Conservation (phyloP, 441 rosid genomes). For the Gossypium armourianum region DNA sequence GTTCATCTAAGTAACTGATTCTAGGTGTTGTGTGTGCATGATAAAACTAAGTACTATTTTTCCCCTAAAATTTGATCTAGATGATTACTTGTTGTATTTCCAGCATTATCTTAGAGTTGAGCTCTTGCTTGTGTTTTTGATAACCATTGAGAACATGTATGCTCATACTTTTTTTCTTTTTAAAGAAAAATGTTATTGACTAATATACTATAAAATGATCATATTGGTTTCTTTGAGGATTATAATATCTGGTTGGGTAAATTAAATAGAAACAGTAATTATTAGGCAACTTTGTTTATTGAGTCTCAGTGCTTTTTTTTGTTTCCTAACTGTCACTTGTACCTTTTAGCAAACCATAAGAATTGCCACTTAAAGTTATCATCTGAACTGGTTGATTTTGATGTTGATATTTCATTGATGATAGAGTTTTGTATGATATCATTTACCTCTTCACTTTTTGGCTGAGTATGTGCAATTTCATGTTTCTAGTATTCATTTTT, state of each 20-base stretch:
- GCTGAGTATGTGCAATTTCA: background rate
- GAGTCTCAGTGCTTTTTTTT: background rate
- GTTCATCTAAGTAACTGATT: background rate
- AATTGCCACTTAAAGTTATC: background rate
- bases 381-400: background rate
- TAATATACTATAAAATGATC: background rate
- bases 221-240: background rate
- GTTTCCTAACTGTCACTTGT: background rate
- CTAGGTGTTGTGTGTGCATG: background rate
- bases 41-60: background rate
- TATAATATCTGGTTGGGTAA: background rate
- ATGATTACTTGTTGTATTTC: background rate
- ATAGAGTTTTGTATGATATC: background rate
- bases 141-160: background rate
- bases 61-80: background rate
- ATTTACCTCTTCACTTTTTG: background rate
- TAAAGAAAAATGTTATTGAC: background rate
- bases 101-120: background rate
- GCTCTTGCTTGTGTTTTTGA: background rate
- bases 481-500: conserved; percentile 4
- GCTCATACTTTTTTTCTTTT: background rate
- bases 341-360: background rate
- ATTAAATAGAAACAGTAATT: background rate
- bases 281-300: background rate
- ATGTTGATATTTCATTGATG: background rate